Evolutionary conservation across 495 filamentous ascomycete species (phyloP), one percentile per base, ranked within the genome.

Genomic region (Lophiostoma macrostomum): DNA sequence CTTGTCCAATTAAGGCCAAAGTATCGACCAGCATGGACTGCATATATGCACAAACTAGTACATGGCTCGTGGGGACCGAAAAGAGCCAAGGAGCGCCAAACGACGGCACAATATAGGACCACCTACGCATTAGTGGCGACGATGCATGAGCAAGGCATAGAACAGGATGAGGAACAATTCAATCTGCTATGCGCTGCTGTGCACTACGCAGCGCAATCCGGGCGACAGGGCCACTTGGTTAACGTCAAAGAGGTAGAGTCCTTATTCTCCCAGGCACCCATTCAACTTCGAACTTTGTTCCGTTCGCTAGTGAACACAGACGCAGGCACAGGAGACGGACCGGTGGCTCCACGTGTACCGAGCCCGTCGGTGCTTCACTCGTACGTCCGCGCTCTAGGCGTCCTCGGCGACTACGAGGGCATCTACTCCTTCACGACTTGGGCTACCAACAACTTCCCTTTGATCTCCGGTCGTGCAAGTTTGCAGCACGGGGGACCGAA

Each of bases 401-500:
- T 63, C 23, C 28, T 66, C 5, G 45, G 38, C 6, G 66, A 73
- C 44, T 58, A 60, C 30, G 53, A 63, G 10, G 69, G 63, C 11
- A 27, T 73, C 1, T 63, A 64, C 19, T 56, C 53, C 6, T 49
- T 67, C 24, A 49, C 55, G 0, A 35, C 42, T 4, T 73, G 67
- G 66, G 63, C 65, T 58, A 45, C 40, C 1, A 23, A 43, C 30
- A 42, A 66, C 32, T 39, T 60, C 14, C 23, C 13, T 0, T 61
- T 56, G 27, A 38, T 73, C 5, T 35, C 24, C 0, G 39, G 29
- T 19, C 36, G 56, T 24, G 42, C 50, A 0, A 24, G 46, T 5
- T 24, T 41, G 49, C 42, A 60, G 25, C 28, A 51, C 18, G 77
- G 75, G 41, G 79, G 79, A 0, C 59, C 64, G 34, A 57, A 42